Conservation (phyloP, 2,329 filamentous ascomycete genomes). For the Sporothrix brunneoviolacea region DNA sequence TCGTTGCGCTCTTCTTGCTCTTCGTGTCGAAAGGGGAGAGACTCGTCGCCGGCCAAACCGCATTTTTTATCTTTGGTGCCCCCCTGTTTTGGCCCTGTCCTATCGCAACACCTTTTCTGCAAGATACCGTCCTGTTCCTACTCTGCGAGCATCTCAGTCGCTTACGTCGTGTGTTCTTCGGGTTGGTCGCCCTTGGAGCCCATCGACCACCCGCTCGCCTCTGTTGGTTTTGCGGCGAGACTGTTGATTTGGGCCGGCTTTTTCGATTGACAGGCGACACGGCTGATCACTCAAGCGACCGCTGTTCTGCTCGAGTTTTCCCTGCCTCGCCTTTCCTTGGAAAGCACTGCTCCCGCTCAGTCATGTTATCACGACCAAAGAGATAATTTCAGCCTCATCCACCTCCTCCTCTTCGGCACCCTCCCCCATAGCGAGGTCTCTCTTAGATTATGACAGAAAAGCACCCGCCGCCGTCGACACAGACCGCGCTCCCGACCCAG, state of each 20-base stretch:
- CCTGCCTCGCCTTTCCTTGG: background rate
- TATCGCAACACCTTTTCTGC: too few species aligned
- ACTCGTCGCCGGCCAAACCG: too few species aligned
- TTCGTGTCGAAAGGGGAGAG: too few species aligned
- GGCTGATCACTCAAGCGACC: background rate
- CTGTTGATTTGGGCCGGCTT: background rate
- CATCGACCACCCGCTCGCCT: background rate
- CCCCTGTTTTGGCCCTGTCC: too few species aligned
- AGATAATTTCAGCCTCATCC: constrained; percentile 10
- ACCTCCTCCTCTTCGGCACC: constrained; percentile 24
- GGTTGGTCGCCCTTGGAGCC: background rate
- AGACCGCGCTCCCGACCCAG: constrained; percentile 50
- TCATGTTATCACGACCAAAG: constrained; percentile 44
- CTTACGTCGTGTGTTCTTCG: background rate
- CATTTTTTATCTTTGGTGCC: too few species aligned
- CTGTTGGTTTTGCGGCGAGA: background rate
- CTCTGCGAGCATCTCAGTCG: background rate
- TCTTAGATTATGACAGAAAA: constrained; percentile 59
- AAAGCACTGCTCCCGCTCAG: constrained; percentile 38
- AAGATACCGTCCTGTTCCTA: too few species aligned
- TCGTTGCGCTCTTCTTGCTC: too few species aligned
- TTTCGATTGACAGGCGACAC: background rate
- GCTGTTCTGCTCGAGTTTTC: constrained; percentile 14
- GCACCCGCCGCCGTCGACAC: constrained; percentile 46
- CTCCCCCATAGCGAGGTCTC: constrained; percentile 36